These are phyloP conservation scores for Ascosphaera pollenicola DNA, from an alignment of 2,329 filamentous ascomycete species.

Conservation along the genomic window DNA sequence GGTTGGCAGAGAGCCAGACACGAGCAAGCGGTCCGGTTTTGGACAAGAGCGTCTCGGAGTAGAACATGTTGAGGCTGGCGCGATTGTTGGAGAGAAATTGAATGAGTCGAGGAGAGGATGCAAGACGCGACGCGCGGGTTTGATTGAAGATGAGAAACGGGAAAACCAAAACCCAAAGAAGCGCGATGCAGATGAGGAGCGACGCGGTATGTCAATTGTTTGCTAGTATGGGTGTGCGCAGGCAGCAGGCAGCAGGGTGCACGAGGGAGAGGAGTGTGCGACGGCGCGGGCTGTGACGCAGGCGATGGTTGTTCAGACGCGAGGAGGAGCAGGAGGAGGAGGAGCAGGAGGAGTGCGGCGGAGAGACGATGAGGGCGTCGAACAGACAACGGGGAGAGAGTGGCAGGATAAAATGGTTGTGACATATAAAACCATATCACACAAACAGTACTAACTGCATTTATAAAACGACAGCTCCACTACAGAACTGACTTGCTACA, in stretches of 20 bases:
- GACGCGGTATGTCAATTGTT: too few relatives aligned
- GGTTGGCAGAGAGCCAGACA: conserved; percentile 94
- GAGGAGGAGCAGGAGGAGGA: neutral
- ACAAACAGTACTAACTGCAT: too few relatives aligned
- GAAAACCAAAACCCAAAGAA: neutral
- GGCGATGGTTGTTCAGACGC: too few relatives aligned
- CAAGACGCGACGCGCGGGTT: neutral
- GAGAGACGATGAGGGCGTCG: neutral
- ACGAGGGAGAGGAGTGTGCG: too few relatives aligned
- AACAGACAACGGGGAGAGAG: neutral
- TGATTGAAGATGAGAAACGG: neutral
- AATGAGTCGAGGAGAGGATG: neutral
- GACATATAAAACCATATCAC: neutral
- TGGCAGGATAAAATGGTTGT: neutral
- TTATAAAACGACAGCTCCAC: too few relatives aligned
- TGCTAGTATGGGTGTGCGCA: too few relatives aligned
- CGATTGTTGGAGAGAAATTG: neutral
- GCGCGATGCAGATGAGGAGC: too few relatives aligned
- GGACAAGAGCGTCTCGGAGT: conserved; percentile 83
- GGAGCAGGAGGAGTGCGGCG: neutral
- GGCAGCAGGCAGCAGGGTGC: too few relatives aligned
- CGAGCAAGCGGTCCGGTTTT: conserved; percentile 94
- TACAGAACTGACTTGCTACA: too few relatives aligned
- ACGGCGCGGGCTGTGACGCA: too few relatives aligned
- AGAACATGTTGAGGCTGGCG: conserved; percentile 70